These are phyloP conservation scores for Hymenotorrendiella dingleyae DNA, from an alignment of 2,329 filamentous ascomycete genomes.

Conservation along the genomic window DNA sequence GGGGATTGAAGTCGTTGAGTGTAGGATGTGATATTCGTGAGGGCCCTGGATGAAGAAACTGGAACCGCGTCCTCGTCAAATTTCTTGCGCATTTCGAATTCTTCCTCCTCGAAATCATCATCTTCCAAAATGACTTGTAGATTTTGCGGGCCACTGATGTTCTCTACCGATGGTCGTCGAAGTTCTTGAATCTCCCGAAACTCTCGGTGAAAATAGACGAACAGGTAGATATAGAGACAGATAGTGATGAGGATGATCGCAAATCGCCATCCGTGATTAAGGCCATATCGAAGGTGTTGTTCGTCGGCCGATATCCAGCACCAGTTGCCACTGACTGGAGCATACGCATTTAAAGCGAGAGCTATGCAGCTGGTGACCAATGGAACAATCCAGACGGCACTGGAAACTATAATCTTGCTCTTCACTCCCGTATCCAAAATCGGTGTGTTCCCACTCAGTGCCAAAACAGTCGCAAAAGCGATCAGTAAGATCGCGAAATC, in stretches of 20 bases:
- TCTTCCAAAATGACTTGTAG: neutral
- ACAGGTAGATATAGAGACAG: constrained; percentile 33
- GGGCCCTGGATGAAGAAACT: constrained; percentile 1
- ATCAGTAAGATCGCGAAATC: constrained; percentile 5
- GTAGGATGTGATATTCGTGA: constrained; percentile 6
- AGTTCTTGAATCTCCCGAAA: constrained; percentile 1
- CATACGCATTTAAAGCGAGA: constrained; percentile 7
- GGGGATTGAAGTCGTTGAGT: neutral
- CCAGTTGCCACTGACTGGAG: constrained; percentile 36
- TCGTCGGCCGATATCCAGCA: constrained; percentile 34
- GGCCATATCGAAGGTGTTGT: constrained; percentile 31
- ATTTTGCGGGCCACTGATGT: neutral
- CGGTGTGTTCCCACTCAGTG: neutral
- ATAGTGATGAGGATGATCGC: constrained; percentile 29
- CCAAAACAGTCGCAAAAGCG: constrained; percentile 1
- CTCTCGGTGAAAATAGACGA: constrained; percentile 20
- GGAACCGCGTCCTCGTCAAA: neutral
- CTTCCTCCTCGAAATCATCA: neutral
- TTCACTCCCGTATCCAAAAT: neutral
- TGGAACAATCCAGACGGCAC: constrained; percentile 1
- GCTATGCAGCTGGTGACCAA: neutral
- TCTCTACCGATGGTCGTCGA: neutral
- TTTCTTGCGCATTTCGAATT: constrained; percentile 5
- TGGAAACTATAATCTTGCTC: neutral
- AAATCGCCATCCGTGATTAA: constrained; percentile 36